phyloP scores from a whole-genome alignment of 306 rosid species.

The Cucurbita maxima region DNA sequence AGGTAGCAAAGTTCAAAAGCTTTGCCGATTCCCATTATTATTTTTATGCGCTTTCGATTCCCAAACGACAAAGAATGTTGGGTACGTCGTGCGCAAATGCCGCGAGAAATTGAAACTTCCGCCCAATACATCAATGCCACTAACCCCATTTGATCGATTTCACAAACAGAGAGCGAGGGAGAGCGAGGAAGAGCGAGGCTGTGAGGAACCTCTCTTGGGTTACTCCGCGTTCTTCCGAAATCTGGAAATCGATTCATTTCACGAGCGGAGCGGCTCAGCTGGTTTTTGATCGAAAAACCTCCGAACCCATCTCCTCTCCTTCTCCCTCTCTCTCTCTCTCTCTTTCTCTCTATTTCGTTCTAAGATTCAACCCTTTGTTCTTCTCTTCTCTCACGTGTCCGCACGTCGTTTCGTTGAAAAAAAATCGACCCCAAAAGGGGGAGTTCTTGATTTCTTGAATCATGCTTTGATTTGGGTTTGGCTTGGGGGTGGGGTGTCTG shows the following conservation, averaged over 20 bases:
- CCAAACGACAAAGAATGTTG: neutral
- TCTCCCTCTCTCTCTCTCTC: neutral
- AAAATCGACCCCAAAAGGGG: conserved; percentile 9
- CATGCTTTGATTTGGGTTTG: conserved; percentile 1
- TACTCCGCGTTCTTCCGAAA: conserved; percentile 21
- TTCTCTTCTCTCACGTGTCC: neutral
- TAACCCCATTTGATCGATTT: conserved; percentile 7
- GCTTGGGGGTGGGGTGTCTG: neutral
- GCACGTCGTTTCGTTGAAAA: neutral
- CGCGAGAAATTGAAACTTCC: conserved; percentile 46
- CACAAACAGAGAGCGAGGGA: no score
- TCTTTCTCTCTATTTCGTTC: neutral
- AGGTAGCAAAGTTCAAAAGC: neutral
- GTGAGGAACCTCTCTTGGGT: conserved; percentile 28
- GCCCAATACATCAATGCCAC: conserved; percentile 36
- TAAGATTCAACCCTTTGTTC: conserved; percentile 8
- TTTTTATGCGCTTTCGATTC: neutral
- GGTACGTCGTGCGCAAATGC: conserved; percentile 26
- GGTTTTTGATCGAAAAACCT: conserved; percentile 13
- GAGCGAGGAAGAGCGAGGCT: no score
- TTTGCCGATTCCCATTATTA: neutral
- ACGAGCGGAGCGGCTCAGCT: conserved; percentile 23
- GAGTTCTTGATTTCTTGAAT: conserved; percentile 8
- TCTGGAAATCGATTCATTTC: conserved; percentile 4
- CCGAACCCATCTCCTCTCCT: conserved; percentile 1